phyloP scores from a whole-genome alignment of 305 asterid species.

The Ilex paraguariensis region DNA sequence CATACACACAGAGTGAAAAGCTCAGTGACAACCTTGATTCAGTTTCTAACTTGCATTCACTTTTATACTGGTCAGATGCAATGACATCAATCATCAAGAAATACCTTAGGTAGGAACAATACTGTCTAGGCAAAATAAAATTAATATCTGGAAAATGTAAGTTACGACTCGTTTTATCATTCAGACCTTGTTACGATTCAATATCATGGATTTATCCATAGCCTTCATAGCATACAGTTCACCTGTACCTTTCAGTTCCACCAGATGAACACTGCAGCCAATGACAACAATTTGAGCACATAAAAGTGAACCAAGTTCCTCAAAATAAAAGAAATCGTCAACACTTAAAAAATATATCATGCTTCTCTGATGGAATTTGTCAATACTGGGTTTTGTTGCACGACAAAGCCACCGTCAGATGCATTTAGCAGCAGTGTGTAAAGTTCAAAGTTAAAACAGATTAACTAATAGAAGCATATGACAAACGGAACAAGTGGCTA shows the following conservation, averaged over 20 bases:
- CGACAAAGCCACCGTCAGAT: no score
- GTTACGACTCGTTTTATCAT: neutral
- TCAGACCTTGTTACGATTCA: conserved; percentile 88
- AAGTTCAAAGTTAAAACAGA: no score
- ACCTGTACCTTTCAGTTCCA: conserved; percentile 77
- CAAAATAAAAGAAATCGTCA: neutral
- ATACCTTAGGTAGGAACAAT: conserved; percentile 1
- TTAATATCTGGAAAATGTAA: conserved; percentile 1
- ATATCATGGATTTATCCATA: conserved; percentile 93
- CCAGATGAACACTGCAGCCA: conserved; percentile 93
- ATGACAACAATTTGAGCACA: neutral
- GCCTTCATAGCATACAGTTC: conserved; percentile 96
- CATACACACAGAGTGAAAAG: no score
- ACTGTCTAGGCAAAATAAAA: no score
- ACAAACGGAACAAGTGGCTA: no score
- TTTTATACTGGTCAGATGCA: conserved; percentile 3
- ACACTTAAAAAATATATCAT: no score
- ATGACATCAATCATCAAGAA: conserved; percentile 6
- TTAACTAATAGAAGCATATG: no score
- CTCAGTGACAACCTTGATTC: neutral
- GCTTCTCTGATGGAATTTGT: no score
- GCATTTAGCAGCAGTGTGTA: no score
- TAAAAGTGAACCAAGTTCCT: neutral
- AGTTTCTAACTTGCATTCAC: neutral
- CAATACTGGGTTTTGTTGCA: no score